phyloP scores from a whole-genome alignment of 202 grass and related monocot genomes.

The Setaria viridis region DNA sequence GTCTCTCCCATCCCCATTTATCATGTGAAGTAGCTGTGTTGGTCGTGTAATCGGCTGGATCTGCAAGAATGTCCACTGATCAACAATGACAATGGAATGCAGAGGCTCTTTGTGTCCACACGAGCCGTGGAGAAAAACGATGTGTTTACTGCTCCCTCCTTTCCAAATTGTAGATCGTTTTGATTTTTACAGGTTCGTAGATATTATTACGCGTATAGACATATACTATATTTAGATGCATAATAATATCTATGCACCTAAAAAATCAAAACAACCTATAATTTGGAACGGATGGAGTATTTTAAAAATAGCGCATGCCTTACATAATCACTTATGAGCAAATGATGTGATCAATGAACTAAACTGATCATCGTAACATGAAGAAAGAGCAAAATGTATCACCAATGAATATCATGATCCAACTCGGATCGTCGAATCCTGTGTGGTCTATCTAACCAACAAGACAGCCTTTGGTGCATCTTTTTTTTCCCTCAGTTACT shows the following conservation, averaged over 20 bases:
- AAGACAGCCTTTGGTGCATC: too few species aligned
- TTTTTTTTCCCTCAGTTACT: too few species aligned
- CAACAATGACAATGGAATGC: background rate
- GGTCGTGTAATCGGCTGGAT: conserved; percentile 4
- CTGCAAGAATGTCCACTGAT: conserved; percentile 16
- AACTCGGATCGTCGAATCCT: too few species aligned
- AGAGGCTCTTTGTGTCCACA: background rate
- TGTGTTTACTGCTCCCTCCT: background rate
- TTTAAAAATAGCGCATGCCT: background rate
- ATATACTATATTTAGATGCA: too few species aligned
- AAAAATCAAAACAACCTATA: too few species aligned
- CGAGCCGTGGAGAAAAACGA: conserved; percentile 1
- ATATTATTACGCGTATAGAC: too few species aligned
- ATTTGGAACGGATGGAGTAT: too few species aligned
- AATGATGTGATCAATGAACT: background rate
- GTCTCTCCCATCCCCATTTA: background rate
- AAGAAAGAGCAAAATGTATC: background rate
- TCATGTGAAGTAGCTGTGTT: conserved; percentile 15
- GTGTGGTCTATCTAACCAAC: too few species aligned
- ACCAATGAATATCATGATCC: too few species aligned
- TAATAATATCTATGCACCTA: too few species aligned
- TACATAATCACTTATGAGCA: conserved; percentile 21
- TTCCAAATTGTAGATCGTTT: background rate
- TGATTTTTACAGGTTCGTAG: too few species aligned
- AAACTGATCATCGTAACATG: background rate